Evolutionary conservation across 1,284 basidiomycete genomes (phyloP), one percentile per base, ranked within the genome.

Genomic region (Fomitopsis betulina): DNA sequence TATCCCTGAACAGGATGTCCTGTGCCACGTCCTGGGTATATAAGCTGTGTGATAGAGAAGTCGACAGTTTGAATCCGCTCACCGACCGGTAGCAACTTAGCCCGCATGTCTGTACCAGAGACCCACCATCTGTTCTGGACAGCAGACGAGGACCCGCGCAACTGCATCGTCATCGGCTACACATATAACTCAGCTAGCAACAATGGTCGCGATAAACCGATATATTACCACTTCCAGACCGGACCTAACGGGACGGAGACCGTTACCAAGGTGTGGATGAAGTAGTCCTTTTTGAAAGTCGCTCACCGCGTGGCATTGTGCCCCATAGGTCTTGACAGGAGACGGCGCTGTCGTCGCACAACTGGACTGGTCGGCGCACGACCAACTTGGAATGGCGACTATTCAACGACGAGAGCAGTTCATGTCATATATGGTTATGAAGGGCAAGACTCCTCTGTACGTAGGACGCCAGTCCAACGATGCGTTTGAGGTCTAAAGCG

Each of bases 151-250:
- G 80, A 89, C 73, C 85, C 86, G 40, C 81, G 86, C 40, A 70
- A 76, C 58, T 87, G 83, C 69, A 78, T 85, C 60, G 75, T 89
- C 74, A 87, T 89, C 60, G 86, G 86, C 40, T 66, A 58, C 40
- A 55, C 63, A 5, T 62, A 58, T 30, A 47, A 40, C 19, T 54
- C 50, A 2, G 3, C 37, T 8, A 54, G 33, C 25, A 30, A 15
- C 15, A 21, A 61, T 53, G 63, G 65, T 43, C 80, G 84, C 65
- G 82, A 85, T 69, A 75, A 73, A 62, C 82, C 81, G 2, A 72
- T 87, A 66, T 86, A 82, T 72, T 83, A 83, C 67, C 81, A 79
- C 64, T 88, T 90, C 70, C 83, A 85, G 68, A 89, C 87, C 2
- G 73, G 60, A 55, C 53, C 56, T 60, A 61, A 54, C 40, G 51